Evolutionary conservation across 257 asterid species (phyloP).

Genomic region (Solanum boliviense): DNA sequence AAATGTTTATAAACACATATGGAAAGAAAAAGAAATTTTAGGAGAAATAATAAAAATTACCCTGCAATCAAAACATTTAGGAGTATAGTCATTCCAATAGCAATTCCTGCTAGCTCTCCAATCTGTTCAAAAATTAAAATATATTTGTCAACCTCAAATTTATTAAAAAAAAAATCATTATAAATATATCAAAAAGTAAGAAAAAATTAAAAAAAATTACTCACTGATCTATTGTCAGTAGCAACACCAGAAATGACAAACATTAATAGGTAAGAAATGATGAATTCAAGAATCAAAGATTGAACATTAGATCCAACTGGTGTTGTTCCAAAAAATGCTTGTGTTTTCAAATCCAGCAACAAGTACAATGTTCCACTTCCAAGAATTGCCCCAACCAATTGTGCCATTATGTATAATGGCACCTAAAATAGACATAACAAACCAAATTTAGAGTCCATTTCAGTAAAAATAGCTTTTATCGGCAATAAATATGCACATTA

Average conservation of each 20-base stretch:
- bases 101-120: slow-evolving; percentile 73
- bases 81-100: slow-evolving; percentile 62
- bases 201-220: background rate
- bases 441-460: background rate
- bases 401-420: slow-evolving; percentile 50
- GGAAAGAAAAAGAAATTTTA: background rate
- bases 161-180: background rate
- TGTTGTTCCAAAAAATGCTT: slow-evolving; percentile 30
- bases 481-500: too few relatives aligned
- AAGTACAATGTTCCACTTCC: slow-evolving; percentile 54
- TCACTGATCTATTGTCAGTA: slow-evolving; percentile 59
- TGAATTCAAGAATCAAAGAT: slow-evolving; percentile 44
- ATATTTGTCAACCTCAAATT: background rate
- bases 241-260: slow-evolving; percentile 71
- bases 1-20: background rate
- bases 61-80: slow-evolving; percentile 49
- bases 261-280: slow-evolving; percentile 45
- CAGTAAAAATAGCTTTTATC: background rate
- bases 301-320: slow-evolving; percentile 42
- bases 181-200: background rate
- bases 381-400: slow-evolving; percentile 40
- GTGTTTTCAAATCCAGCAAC: slow-evolving; percentile 23
- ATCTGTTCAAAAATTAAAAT: slow-evolving; percentile 14
- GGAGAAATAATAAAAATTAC: slow-evolving; percentile 6
- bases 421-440: slow-evolving; percentile 20